Evolutionary conservation across 352 stramenopile species (phyloP), one percentile per base, ranked within the genome.

Genomic region (Blastocystis sp.): DNA sequence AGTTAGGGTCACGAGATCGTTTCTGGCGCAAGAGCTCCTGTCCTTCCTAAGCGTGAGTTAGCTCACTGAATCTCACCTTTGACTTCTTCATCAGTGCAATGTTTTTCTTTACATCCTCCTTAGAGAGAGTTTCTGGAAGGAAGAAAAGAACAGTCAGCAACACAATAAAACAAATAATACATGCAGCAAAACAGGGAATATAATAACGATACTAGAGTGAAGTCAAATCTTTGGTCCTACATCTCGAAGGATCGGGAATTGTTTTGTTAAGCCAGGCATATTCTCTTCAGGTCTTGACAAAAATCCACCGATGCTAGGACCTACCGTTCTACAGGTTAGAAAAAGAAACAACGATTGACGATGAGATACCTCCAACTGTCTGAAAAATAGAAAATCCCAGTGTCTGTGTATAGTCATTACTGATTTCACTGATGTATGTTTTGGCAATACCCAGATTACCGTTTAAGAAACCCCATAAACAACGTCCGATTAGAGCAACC

Each of bases 381-480:
- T 76, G 60, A 56, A 89, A 89, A 37, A 89, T 62, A 17, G 54
- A 37, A 76, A 89, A 89, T 35, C 78, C 78, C 19, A 70, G 42
- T 76, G 78, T 79, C 27, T 89, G 78, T 2, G 78, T 89, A 53
- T 89, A 79, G 54, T 76, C 60, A n/a, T 89, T 89, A 42, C 78
- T 77, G n/a, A 89, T 89, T 78, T 89, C 78, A 30, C 78, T 89
- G 48, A 89, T 89, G 44, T 89, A 89, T 33, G 78, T 89, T 33
- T 89, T 89, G 4, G 78, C 78, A 56, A 79, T 79, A 37, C 78
- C 78, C 17, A 89, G 24, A 27, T 89, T 89, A 19, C 78, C 78
- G 33, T 89, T 89, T 35, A 89, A 30, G 33, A 89, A 89, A 19
- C 78, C 78, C 78, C 78, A 89, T 0, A 89, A 56, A 24, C 27